Conservation (phyloP, 2,329 filamentous ascomycete genomes). For the Apiospora malaysiana region DNA sequence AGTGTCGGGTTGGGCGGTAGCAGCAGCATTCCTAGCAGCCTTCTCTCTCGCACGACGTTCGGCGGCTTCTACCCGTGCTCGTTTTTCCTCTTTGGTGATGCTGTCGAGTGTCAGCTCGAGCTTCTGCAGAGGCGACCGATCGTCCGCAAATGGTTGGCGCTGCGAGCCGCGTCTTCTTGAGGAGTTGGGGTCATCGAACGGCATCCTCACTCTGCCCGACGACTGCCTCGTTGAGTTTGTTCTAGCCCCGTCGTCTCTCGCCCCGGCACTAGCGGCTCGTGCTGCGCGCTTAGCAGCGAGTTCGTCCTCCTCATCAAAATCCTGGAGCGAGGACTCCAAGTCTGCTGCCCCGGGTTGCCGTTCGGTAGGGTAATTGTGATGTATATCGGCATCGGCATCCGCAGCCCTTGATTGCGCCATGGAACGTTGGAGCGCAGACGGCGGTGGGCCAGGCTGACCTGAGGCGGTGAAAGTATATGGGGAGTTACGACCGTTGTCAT, state of each 20-base stretch:
- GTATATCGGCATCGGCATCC: slow-evolving; percentile 33
- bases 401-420: slow-evolving; percentile 30
- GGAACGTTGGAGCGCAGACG: slow-evolving; percentile 34
- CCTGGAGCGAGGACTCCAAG: slow-evolving; percentile 31
- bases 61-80: slow-evolving; percentile 82
- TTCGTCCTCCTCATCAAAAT: slow-evolving; percentile 37
- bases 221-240: slow-evolving; percentile 36
- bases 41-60: slow-evolving; percentile 75
- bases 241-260: slow-evolving; percentile 28
- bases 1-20: slow-evolving; percentile 27
- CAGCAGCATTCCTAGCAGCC: slow-evolving; percentile 51
- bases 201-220: slow-evolving; percentile 35
- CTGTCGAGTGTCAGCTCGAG: slow-evolving; percentile 89
- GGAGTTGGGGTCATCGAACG: slow-evolving; percentile 28
- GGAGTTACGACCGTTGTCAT: slow-evolving; percentile 44
- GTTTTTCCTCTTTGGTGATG: slow-evolving; percentile 95
- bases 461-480: slow-evolving; percentile 40
- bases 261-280: slow-evolving; percentile 25
- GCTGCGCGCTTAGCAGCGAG: slow-evolving; percentile 22
- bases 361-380: slow-evolving; percentile 31
- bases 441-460: slow-evolving; percentile 38
- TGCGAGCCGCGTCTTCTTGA: slow-evolving; percentile 48
- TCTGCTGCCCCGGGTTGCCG: neutral
- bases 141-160: slow-evolving; percentile 71
- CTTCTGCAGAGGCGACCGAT: slow-evolving; percentile 90